Base-by-base conservation (phyloP, 176 grass and related monocot species). In the Carex scoparia region DNA sequence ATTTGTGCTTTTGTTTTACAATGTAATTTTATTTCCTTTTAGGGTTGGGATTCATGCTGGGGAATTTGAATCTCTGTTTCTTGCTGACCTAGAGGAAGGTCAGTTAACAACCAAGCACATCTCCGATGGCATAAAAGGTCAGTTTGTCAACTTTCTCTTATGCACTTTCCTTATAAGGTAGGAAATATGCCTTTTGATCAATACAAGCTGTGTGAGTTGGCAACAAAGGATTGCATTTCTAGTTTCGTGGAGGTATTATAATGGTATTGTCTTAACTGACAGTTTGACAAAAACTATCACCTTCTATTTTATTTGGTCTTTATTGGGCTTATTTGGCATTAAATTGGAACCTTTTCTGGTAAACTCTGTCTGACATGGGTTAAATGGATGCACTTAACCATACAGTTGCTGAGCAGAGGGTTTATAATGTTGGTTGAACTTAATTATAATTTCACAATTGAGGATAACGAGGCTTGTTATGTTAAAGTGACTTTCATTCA, bases 81-180 rank as follows among this genome's bases (percentile, higher is more conserved):
- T 97, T 84, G 80, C 90, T 88, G 94, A 97, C 91, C 85, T 97
- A 81, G 84, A 92, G 4, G 18, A 85, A 88, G 94, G 90, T 9
- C 73, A 91, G 61, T 84, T 94, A 56, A 77, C 73, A 61, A 80
- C 79, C 68, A 97, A 90, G 65, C 83, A 70, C 88, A 14, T 83
- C 18, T 85, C 42, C 70, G 87, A 90, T 94, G 89, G 56, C 62
- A 92, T 94, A 81, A 90, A 94, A 94, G 90, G 94, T 94, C 86
- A 87, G 85, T 58, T 59, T 11, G 48, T 85, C 37, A 80, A 70
- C 53, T 35, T 73, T 88, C 54, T 46, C 87, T 69, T 58, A 13
- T 28, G 64, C 18, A 23, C 59, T 79, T 86, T 53, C 70, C 78
- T 79, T 75, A 42, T 37, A 79, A 16, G 84, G 48, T 51, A 11